These are phyloP conservation scores for Pyricularia grisea DNA, from an alignment of 2,329 filamentous ascomycete species.

Conservation along the genomic window DNA sequence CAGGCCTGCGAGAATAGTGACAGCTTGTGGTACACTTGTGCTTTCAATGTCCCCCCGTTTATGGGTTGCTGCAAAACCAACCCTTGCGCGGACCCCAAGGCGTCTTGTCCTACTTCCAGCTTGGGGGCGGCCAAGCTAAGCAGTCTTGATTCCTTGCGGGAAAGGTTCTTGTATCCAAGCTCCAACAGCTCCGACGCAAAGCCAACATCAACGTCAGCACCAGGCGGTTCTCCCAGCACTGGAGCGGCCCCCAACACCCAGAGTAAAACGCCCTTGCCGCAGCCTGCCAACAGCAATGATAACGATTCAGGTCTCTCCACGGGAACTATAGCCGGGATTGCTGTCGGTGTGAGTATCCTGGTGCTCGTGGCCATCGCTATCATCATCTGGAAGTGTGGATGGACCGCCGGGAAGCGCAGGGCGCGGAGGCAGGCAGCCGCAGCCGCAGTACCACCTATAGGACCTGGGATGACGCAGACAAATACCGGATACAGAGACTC, in stretches of 20 bases:
- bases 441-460: background rate
- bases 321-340: constrained; percentile 13
- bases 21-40: constrained; percentile 24
- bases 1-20: constrained; percentile 19
- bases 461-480: background rate
- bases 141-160: background rate
- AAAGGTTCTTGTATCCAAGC: background rate
- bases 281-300: background rate
- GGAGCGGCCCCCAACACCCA: no score
- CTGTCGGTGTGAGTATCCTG: constrained; percentile 12
- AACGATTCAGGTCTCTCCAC: constrained; percentile 8
- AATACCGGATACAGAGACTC: background rate
- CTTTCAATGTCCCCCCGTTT: constrained; percentile 17
- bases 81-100: constrained; percentile 17
- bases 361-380: constrained; percentile 12
- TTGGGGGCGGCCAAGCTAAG: constrained; percentile 17
- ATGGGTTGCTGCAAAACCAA: constrained; percentile 26
- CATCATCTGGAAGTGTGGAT: constrained; percentile 14
- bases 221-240: background rate
- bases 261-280: background rate
- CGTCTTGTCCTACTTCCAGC: constrained; percentile 17
- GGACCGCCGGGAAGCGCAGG: constrained; percentile 5
- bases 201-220: background rate
- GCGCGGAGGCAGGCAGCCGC: background rate
- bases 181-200: background rate